These are phyloP conservation scores for Cucurbitaria berberidis DNA, from an alignment of 2,329 filamentous ascomycete genomes.

Conservation along the genomic window DNA sequence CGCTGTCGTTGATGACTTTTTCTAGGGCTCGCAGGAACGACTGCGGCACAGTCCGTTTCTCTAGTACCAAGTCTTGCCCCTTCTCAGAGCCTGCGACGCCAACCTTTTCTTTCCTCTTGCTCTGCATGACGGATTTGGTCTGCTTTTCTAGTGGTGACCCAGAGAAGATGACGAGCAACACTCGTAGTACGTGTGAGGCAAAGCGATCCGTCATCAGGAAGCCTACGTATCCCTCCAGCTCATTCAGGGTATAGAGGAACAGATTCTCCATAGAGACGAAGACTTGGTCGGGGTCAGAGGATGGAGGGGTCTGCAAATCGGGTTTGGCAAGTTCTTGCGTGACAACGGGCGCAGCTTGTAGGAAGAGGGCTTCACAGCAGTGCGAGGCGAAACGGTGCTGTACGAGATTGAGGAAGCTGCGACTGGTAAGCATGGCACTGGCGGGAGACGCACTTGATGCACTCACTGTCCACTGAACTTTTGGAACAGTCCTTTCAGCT, in stretches of 20 bases:
- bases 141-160: constrained; percentile 76
- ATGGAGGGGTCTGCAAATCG: constrained; percentile 51
- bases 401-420: constrained; percentile 79
- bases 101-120: constrained; percentile 89
- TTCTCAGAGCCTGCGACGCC: constrained; percentile 57
- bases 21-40: constrained; percentile 79
- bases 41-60: constrained; percentile 68
- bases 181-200: constrained; percentile 87
- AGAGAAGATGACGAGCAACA: constrained; percentile 83
- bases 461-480: constrained; percentile 79
- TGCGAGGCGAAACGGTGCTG: constrained; percentile 97
- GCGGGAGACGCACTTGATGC: not conserved
- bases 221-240: constrained; percentile 83
- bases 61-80: constrained; percentile 51
- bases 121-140: constrained; percentile 76
- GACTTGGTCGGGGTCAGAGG: constrained; percentile 57
- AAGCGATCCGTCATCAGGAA: constrained; percentile 87
- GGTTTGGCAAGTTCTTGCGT: constrained; percentile 70
- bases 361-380: constrained; percentile 93
- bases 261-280: constrained; percentile 78
- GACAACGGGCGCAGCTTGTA: constrained; percentile 79
- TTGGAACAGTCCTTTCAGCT: constrained; percentile 86
- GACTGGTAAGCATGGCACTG: constrained; percentile 15
- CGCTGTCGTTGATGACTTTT: constrained; percentile 81
- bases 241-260: constrained; percentile 81